Conservation (phyloP, 352 stramenopile genomes). For the Phytophthora ramorum region DNA sequence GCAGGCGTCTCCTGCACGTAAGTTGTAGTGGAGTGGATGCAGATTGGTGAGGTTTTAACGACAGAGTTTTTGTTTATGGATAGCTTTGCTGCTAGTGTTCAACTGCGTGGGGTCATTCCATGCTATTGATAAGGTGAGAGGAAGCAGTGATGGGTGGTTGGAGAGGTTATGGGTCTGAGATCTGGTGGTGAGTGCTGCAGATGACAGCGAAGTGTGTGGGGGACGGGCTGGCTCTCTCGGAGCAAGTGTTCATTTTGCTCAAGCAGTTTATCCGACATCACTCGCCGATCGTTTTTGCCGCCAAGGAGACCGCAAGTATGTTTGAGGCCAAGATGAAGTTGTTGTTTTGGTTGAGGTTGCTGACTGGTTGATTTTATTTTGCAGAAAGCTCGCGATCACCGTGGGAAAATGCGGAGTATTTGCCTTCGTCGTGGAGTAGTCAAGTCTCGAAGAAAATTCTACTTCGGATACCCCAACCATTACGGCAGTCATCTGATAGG, state of each 20-base stretch:
- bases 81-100: constrained; percentile 66
- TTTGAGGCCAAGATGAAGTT: not conserved
- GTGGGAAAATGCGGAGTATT: constrained; percentile 62
- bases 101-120: constrained; percentile 73
- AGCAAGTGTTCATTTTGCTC: constrained; percentile 71
- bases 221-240: constrained; percentile 54
- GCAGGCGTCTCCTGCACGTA: constrained; percentile 53
- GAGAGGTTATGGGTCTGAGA: not conserved
- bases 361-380: not conserved
- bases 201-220: constrained; percentile 67
- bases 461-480: constrained; percentile 31
- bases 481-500: constrained; percentile 4
- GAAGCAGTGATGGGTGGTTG: not conserved
- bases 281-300: constrained; percentile 70
- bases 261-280: constrained; percentile 77
- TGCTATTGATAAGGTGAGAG: constrained; percentile 65
- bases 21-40: constrained; percentile 15
- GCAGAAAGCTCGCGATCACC: constrained; percentile 27
- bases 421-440: constrained; percentile 69
- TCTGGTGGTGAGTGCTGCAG: constrained; percentile 14
- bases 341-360: not conserved
- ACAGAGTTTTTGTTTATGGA: not conserved
- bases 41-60: constrained; percentile 10
- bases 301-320: constrained; percentile 55
- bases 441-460: constrained; percentile 75